Evolutionary conservation across 169 alveolate genomes (phyloP).

Genomic region (Cryptosporidium ubiquitum): DNA sequence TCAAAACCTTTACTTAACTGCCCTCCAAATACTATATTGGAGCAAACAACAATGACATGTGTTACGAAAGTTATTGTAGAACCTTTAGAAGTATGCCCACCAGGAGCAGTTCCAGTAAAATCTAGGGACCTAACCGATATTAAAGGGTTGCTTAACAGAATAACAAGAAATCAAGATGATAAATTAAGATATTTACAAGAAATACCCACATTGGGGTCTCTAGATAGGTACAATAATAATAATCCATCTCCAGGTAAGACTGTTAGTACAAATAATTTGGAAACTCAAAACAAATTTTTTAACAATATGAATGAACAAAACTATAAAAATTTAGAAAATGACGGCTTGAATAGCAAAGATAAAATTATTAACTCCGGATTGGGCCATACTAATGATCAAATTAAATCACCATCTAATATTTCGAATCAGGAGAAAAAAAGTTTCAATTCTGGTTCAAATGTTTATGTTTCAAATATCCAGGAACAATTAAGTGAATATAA

Average conservation of each 20-base stretch:
- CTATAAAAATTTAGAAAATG: neutral
- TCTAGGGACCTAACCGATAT: conserved; percentile 46
- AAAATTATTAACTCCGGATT: neutral
- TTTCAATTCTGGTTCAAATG: neutral
- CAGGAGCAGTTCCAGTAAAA: conserved; percentile 68
- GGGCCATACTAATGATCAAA: neutral
- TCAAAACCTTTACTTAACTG: conserved; percentile 48
- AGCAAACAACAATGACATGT: conserved; percentile 68
- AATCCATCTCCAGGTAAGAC: neutral
- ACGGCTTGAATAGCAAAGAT: neutral
- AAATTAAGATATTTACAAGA: conserved; percentile 24
- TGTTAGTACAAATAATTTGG: neutral
- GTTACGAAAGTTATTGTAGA: conserved; percentile 61
- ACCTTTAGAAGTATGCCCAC: conserved; percentile 71
- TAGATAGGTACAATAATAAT: neutral
- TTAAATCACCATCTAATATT: neutral
- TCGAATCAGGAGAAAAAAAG: neutral
- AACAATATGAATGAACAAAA: neutral
- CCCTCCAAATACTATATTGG: conserved; percentile 59
- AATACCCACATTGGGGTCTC: conserved; percentile 55
- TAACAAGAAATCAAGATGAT: neutral
- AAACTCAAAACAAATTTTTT: neutral
- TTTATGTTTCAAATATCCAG: neutral
- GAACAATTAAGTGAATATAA: neutral
- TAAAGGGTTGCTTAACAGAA: conserved; percentile 34